Evolutionary conservation across 352 stramenopile species (phyloP), one percentile per base, ranked within the genome.

Genomic region (Phytopythium aichiense): DNA sequence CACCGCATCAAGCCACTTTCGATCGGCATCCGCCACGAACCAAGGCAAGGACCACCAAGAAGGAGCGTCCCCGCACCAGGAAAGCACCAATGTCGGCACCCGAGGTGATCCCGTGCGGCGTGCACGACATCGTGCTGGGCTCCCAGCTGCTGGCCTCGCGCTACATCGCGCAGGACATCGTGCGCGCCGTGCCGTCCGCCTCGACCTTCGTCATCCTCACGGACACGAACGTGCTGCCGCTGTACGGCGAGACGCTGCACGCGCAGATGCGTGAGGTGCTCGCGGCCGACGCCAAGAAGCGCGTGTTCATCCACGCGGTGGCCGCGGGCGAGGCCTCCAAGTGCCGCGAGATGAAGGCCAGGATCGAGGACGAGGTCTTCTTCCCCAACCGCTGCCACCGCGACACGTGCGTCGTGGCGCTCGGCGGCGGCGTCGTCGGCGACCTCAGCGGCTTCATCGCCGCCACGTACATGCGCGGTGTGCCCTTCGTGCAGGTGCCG

Each of bases 401-500:
- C 40, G 85, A 94, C 66, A 89, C 82, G 45, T 92, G 81, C 68
- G 66, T 94, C 15, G 73, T 97, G 28, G 87, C 85, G 4, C 76
- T 99, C 35, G 97, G 97, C 53, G 97, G 97, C 33, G 97, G 97
- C 56, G 97, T 99, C 31, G 98, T 99, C 66, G 96, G 96, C 22
- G 97, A 99, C 73, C 89, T 99, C 73, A 95, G 96, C 15, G 97
- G 97, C 20, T 99, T 99, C 78, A 92, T 98, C n/a, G 93, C 95
- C 4, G 78, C 97, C 45, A 98, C 98, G 48, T 99, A 99, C 81
- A 97, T 98, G 83, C 89, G 97, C 53, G 97, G 79, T 56, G 79
- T 93, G 46, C 79, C 79, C 9, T 92, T 93, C 59, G 68, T 94
- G 38, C 85, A 98, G 71, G 87, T 99, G 33, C 97, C 97, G 13